Percentiles rank a stretch among this genome's conserved stretches.
Conservation (phyloP, 1,139 yeast species). For the Citeromyces hawaiiensis region DNA sequence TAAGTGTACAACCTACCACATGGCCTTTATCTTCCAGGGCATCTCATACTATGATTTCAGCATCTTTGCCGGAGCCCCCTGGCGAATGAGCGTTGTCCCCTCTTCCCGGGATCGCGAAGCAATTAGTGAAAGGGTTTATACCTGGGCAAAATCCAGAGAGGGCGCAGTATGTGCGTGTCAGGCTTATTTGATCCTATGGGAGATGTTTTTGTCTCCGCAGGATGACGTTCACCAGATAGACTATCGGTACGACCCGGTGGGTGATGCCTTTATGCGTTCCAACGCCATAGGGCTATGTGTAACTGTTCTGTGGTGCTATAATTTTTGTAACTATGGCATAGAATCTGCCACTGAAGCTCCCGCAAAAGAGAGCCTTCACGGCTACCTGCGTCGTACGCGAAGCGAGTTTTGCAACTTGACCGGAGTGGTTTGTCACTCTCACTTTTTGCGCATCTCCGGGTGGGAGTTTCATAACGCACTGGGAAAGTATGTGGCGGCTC, state of each 20-base stretch:
- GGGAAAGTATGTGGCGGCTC: slow-evolving; percentile 27
- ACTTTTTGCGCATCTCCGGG: slow-evolving; percentile 18
- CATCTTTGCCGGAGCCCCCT: slow-evolving; percentile 72
- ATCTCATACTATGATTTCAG: slow-evolving; percentile 69
- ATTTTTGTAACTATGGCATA: slow-evolving; percentile 24
- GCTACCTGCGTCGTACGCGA: slow-evolving; percentile 25
- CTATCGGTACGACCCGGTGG: slow-evolving; percentile 14
- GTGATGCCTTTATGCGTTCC: slow-evolving; percentile 17
- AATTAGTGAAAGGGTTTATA: slow-evolving; percentile 36
- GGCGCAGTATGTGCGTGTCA: slow-evolving; percentile 43
- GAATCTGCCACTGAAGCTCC: slow-evolving; percentile 5
- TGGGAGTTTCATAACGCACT: slow-evolving; percentile 22
- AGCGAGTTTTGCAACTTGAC: slow-evolving; percentile 21
- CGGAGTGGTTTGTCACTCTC: slow-evolving; percentile 17
- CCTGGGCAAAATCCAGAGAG: slow-evolving; percentile 31
- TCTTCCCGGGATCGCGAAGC: slow-evolving; percentile 36
- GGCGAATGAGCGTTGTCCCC: slow-evolving; percentile 67
- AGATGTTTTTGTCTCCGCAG: slow-evolving; percentile 38
- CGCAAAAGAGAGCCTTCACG: slow-evolving; percentile 23
- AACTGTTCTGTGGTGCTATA: slow-evolving; percentile 34
- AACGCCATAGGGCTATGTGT: slow-evolving; percentile 33
- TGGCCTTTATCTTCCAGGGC: slow-evolving; percentile 61
- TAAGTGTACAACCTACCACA: slow-evolving; percentile 48
- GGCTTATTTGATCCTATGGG: slow-evolving; percentile 50
- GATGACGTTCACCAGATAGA: slow-evolving; percentile 21